Evolutionary conservation across 164 flowering plant species (phyloP).

Genomic region (Aristolochia californica): DNA sequence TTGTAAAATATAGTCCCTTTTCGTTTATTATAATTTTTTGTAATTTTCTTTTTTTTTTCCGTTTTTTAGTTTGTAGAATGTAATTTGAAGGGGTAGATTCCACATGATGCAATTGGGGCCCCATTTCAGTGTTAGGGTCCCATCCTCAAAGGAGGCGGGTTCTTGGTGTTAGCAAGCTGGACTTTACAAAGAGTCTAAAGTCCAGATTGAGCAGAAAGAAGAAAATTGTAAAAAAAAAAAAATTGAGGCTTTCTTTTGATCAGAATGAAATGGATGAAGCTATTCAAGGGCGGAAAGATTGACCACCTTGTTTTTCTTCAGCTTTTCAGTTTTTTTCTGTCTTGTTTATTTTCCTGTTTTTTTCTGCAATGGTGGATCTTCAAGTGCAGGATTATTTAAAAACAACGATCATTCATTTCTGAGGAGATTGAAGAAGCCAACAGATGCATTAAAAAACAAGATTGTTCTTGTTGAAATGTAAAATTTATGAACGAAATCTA

Average conservation of each 20-base stretch:
- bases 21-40: too few species aligned
- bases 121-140: constrained; percentile 19
- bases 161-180: constrained; percentile 19
- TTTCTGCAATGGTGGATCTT: too few species aligned
- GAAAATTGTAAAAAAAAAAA: not conserved
- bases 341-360: too few species aligned
- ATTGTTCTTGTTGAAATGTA: too few species aligned
- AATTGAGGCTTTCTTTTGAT: constrained; percentile 4
- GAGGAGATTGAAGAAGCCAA: too few species aligned
- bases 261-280: not conserved
- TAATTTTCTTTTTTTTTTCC: not conserved
- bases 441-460: too few species aligned
- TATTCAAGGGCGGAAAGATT: not conserved
- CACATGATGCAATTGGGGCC: constrained; percentile 12
- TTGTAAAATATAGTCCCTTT: constrained; percentile 44
- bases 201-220: constrained; percentile 24
- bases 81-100: constrained; percentile 1
- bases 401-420: too few species aligned
- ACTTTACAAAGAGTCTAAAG: constrained; percentile 40
- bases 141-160: constrained; percentile 25
- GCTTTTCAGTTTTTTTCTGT: too few species aligned
- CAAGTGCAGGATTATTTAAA: too few species aligned
- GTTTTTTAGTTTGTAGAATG: constrained; percentile 24
- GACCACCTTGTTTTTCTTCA: too few species aligned
- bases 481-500: too few species aligned